Percentiles rank a stretch among this genome's conserved stretches.
Evolutionary conservation across 2,329 filamentous ascomycete genomes (phyloP).

Genomic region (Fusarium austroafricanum): DNA sequence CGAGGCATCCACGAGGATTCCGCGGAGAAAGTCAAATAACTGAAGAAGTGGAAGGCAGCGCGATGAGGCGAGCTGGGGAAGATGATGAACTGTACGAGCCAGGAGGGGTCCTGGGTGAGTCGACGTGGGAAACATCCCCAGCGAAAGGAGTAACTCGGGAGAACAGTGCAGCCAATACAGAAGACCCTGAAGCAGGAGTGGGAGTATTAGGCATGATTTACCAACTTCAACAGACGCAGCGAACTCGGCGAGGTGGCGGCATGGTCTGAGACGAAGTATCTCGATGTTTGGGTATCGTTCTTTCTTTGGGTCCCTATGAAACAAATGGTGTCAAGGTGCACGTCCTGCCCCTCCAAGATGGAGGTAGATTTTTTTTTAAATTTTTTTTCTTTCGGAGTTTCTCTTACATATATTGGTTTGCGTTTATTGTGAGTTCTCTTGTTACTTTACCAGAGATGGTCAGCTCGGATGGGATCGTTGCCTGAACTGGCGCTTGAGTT

Average conservation of each 20-base stretch:
- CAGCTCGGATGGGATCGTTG: not conserved
- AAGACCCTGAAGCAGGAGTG: conserved; percentile 65
- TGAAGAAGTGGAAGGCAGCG: conserved; percentile 64
- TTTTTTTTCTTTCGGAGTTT: not conserved
- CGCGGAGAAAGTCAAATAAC: conserved; percentile 64
- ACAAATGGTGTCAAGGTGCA: conserved; percentile 17
- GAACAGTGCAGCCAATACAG: conserved; percentile 59
- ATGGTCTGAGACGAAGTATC: conserved; percentile 44
- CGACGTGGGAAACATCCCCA: conserved; percentile 69
- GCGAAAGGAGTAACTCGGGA: conserved; percentile 63
- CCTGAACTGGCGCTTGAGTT: not conserved
- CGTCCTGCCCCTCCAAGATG: not conserved
- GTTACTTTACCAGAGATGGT: not conserved
- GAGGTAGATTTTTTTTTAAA: not conserved
- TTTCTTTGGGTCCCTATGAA: not conserved
- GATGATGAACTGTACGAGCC: conserved; percentile 65
- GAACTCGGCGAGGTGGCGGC: conserved; percentile 60
- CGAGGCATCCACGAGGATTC: conserved; percentile 58
- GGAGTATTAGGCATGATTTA: conserved; percentile 69
- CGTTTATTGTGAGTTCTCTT: conserved; percentile 4
- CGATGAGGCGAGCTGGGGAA: conserved; percentile 59
- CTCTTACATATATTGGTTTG: conserved; percentile 11
- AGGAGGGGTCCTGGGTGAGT: conserved; percentile 65
- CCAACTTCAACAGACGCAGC: conserved; percentile 68
- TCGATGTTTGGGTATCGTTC: conserved; percentile 3